Evolutionary conservation across 345 rosid species (phyloP), one percentile per base, ranked within the genome.

Genomic region (Gossypium stocksii): DNA sequence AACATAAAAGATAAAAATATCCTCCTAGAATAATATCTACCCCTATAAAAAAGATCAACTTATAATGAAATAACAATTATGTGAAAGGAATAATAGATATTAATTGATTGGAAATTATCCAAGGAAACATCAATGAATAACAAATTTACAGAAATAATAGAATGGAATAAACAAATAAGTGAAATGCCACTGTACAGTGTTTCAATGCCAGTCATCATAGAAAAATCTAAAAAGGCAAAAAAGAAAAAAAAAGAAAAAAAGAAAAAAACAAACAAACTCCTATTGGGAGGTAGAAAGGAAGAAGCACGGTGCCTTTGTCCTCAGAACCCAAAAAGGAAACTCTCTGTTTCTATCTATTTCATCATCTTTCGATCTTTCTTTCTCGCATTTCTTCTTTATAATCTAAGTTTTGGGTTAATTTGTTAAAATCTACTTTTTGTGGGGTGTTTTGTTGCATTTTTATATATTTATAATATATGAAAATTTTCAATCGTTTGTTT

Each of bases 281-380:
- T 43, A 38, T 70, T 34, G 44, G 70, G 70, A 76, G 61, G 79
- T 69, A 69, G 70, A 69, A 76, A 69, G 70, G 60, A 76, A 69
- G 69, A 68, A 69, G 62, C 79, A 69, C 70, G 79, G 79, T 60
- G 74, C 79, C 58, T 70, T 34, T 49, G 74, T 69, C 74, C 49
- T 68, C 74, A 29, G 67, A 34, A 45, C 78, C 11, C 1, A 57
- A 16, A 44, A 16, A 16, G 14, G 19, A 51, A n/a, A 8, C 38
- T 23, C 41, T 70, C 22, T 66, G 46, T 69, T 48, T 59, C 29
- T 27, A 9, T 69, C 61, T 45, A 20, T 66, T 69, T 34, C 44
- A 41, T 49, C 72, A 59, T 70, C 70, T 20, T 2, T 70, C 34
- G 63, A 66, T 70, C 60, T 51, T 64, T 43, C 7, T 9, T 43